A percentile compares a stretch with the other conserved stretches of the same genome.
phyloP scores from a whole-genome alignment of 1,284 basidiomycete species.

The Inonotus obliquus region DNA sequence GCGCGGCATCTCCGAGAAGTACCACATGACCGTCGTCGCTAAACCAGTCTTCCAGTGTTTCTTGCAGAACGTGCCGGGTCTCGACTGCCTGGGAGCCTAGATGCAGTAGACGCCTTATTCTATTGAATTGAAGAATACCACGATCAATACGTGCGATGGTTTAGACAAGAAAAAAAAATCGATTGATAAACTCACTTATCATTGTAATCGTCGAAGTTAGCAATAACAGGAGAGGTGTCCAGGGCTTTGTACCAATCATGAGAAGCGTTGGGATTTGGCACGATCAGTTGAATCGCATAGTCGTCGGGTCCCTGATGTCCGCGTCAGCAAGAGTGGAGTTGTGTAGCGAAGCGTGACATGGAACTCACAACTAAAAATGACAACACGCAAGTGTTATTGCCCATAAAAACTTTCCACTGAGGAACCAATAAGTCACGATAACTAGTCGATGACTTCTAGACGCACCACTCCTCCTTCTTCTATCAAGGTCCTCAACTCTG shows the following conservation, averaged over 20 bases:
- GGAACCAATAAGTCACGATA: not conserved
- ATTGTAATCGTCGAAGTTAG: slow-evolving; percentile 7
- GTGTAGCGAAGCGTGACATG: not conserved
- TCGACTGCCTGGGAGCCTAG: slow-evolving; percentile 4
- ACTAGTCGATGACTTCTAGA: not conserved
- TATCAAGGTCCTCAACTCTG: not conserved
- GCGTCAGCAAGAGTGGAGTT: not conserved
- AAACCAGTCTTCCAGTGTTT: slow-evolving; percentile 41
- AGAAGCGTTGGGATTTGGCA: not conserved
- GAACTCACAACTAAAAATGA: slow-evolving; percentile 6
- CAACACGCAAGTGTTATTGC: slow-evolving; percentile 3
- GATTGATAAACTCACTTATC: not conserved
- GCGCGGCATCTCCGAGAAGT: slow-evolving; percentile 46
- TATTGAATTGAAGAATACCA: not conserved
- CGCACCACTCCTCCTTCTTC: slow-evolving; percentile 7
- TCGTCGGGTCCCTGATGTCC: slow-evolving; percentile 5
- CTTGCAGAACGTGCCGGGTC: slow-evolving; percentile 12
- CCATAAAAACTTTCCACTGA: slow-evolving; percentile 17
- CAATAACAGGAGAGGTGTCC: not conserved
- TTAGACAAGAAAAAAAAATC: not conserved
- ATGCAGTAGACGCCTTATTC: not conserved
- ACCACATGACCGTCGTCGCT: slow-evolving; percentile 39
- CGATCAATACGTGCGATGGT: not conserved
- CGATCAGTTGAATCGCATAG: slow-evolving; percentile 11
- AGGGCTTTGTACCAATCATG: slow-evolving; percentile 2